A percentile compares a stretch with the other conserved stretches of the same genome.
These are phyloP conservation scores for Claviceps paspali DNA, from an alignment of 2,329 filamentous ascomycete species.

Conservation along the genomic window DNA sequence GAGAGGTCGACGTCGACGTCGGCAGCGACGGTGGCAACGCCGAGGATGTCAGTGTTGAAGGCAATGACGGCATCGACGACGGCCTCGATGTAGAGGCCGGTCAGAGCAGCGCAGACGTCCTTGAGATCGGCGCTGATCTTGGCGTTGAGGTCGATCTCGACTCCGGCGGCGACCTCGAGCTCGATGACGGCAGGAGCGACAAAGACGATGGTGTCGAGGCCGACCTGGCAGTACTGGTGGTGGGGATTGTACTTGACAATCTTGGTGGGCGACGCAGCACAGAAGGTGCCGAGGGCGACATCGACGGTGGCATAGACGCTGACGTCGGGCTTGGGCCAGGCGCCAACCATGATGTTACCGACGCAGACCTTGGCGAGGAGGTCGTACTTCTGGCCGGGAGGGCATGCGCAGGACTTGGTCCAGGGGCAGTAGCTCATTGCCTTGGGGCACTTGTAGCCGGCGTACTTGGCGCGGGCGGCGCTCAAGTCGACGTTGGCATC, in stretches of 20 bases:
- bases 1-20: conserved; percentile 14
- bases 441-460: conserved; percentile 17
- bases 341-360: conserved; percentile 14
- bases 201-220: conserved; percentile 19
- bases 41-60: conserved; percentile 22
- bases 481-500: conserved; percentile 5
- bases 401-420: conserved; percentile 27
- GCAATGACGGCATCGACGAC: conserved; percentile 18
- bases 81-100: conserved; percentile 18
- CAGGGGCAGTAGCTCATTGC: conserved; percentile 23
- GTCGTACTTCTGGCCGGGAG: conserved; percentile 25
- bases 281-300: conserved; percentile 17
- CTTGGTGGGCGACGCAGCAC: conserved; percentile 20
- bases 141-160: conserved; percentile 9
- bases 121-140: conserved; percentile 17
- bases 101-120: conserved; percentile 16
- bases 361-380: conserved; percentile 13
- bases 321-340: conserved; percentile 19
- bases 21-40: conserved; percentile 13
- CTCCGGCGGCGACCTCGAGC: conserved; percentile 11
- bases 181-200: conserved; percentile 17
- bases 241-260: conserved; percentile 18
- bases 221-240: conserved; percentile 22
- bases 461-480: conserved; percentile 9
- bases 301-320: conserved; percentile 12